Evolutionary conservation across 352 stramenopile species (phyloP), one percentile per base, ranked within the genome.

Genomic region (Blastocystis sp.): DNA sequence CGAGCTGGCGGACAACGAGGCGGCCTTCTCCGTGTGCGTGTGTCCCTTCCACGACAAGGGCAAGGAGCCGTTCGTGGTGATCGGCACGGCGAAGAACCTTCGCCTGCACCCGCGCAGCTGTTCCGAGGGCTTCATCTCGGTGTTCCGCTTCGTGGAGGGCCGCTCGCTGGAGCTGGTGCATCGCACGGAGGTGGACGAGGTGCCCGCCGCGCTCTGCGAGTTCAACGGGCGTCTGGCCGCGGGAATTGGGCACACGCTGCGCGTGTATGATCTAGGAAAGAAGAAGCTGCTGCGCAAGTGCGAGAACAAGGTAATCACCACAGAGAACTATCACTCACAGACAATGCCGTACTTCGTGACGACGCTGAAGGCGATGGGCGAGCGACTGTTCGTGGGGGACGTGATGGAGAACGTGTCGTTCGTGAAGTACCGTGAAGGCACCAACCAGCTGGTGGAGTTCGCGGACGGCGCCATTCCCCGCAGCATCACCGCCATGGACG

Each of bases 241-340:
- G 14, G 98, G 96, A 21, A 93, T 98, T 23, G 97, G 96, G 9
- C 93, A 93, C 60, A 94, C 92, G 38, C 91, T 99, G 0, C 93
- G 96, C 41, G 94, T 99, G n/a, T 99, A 98, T 91, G 96, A 98
- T 88, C 91, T 99, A 65, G 76, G 86, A 1, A 99, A 98, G 92
- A 97, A 96, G 62, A 98, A 99, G 89, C 92, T 99, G 89, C 90
- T 99, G 43, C 95, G 96, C 89, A 99, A 99, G 92, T 98, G 96
- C 88, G 96, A 99, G 91, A 96, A 96, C 87, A 94, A 94, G 86
- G 94, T 87, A 53, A 40, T 60, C 43, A 10, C 23, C 45, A 53
- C 14, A 53, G 62, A 65, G 93, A 5, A 19, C 2, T 19, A 11
- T 86, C 5, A 21, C 14, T 23, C 4, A 17, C 23, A 88, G 77